A percentile compares a stretch with the other conserved stretches of the same genome.
Conservation (phyloP, 192 early-diverging fungal genomes). For the Podila epicladia region DNA sequence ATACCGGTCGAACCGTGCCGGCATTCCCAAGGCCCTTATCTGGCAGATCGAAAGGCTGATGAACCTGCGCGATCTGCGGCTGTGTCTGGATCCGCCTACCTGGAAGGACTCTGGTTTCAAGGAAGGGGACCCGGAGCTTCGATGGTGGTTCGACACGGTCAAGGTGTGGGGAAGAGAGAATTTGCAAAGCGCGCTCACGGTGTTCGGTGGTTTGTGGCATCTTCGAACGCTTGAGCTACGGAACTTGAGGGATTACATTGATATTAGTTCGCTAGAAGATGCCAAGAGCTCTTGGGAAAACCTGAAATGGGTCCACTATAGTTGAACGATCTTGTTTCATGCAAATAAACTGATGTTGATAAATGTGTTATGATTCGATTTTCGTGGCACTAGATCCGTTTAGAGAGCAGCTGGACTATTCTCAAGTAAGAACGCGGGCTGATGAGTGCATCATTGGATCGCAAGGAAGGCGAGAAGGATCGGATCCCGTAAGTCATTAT, state of each 20-base stretch:
- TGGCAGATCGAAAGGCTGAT: neutral
- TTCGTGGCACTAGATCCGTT: no score
- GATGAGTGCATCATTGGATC: no score
- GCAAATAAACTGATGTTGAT: no score
- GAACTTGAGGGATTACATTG: neutral
- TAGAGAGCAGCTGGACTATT: no score
- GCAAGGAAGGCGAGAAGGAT: no score
- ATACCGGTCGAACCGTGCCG: no score
- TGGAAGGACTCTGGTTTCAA: neutral
- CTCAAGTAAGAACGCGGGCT: no score
- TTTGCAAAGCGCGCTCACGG: neutral
- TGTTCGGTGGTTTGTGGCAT: neutral
- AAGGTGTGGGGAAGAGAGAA: neutral
- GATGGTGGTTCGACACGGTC: neutral
- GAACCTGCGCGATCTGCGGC: neutral
- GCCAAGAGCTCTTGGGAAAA: neutral
- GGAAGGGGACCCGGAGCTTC: neutral
- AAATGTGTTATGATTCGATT: no score
- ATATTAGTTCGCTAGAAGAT: neutral
- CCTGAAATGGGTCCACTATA: neutral
- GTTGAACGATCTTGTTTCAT: neutral
- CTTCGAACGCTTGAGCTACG: neutral
- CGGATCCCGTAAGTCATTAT: no score
- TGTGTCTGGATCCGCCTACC: neutral
- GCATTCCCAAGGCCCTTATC: neutral